Percentiles rank a stretch among this genome's conserved stretches.
These are phyloP conservation scores for Erythrophleum fordii DNA, from an alignment of 306 rosid species.

Conservation along the genomic window DNA sequence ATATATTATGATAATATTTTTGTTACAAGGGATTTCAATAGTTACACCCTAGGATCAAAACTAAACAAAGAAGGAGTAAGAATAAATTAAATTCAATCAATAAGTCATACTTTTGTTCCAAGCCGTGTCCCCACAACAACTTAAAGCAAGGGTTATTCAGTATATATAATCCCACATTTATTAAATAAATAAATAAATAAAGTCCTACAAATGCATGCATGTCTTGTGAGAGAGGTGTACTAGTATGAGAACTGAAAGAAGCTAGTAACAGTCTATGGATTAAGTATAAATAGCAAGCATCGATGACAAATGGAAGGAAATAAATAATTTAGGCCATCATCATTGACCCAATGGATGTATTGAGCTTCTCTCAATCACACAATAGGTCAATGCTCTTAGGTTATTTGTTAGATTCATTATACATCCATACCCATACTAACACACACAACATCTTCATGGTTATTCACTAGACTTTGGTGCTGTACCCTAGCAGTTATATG, in stretches of 20 bases:
- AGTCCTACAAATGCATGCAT: conserved; percentile 3
- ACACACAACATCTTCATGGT: not conserved
- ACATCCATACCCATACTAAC: conserved; percentile 10
- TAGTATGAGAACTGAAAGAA: conserved; percentile 4
- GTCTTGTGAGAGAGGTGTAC: not conserved
- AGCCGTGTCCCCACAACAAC: not conserved
- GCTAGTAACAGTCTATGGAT: not conserved
- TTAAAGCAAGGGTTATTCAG: conserved; percentile 13
- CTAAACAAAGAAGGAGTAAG: conserved; percentile 7
- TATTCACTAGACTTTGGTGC: not conserved
- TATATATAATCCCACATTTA: not conserved
- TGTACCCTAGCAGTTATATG: conserved; percentile 10
- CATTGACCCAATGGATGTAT: not conserved
- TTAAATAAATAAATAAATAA: not conserved
- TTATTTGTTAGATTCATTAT: conserved; percentile 23
- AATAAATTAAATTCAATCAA: conserved; percentile 3
- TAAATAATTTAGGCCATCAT: not conserved
- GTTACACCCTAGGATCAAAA: not conserved
- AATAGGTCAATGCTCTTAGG: not conserved
- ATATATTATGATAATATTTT: conserved; percentile 36
- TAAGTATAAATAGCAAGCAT: conserved; percentile 11
- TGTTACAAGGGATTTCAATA: conserved; percentile 21
- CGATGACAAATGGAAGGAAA: not conserved
- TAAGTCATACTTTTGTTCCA: conserved; percentile 15
- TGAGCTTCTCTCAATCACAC: conserved; percentile 27